A percentile compares a stretch with the other conserved stretches of the same genome.
These are phyloP conservation scores for Wickerhamomyces hampshirensis DNA, from an alignment of 805 yeast species.

Conservation along the genomic window DNA sequence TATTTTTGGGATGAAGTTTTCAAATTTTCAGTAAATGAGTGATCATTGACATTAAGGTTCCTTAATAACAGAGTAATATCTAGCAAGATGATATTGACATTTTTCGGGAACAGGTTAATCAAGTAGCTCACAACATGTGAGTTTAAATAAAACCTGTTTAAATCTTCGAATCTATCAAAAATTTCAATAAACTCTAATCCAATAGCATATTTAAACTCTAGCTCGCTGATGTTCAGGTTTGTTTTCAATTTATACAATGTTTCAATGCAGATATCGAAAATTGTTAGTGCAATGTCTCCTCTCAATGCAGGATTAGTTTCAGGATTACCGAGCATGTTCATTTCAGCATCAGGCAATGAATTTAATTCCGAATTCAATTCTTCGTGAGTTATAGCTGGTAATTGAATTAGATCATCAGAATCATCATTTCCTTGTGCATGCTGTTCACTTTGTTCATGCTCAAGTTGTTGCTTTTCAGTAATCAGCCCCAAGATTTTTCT, in stretches of 20 bases:
- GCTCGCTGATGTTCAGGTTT: constrained; percentile 16
- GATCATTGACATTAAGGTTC: constrained; percentile 34
- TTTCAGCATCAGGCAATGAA: constrained; percentile 79
- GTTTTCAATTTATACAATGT: constrained; percentile 28
- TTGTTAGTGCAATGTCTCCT: constrained; percentile 67
- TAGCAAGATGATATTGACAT: constrained; percentile 36
- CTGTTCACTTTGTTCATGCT: constrained; percentile 33
- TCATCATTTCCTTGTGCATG: constrained; percentile 24
- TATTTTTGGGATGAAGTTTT: constrained; percentile 70
- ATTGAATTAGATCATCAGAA: constrained; percentile 27
- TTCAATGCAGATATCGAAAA: constrained; percentile 63
- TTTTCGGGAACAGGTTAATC: constrained; percentile 35
- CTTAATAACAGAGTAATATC: constrained; percentile 70
- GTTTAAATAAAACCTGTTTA: constrained; percentile 65
- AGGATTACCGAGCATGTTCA: constrained; percentile 79
- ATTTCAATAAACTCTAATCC: constrained; percentile 45
- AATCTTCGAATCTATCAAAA: constrained; percentile 64
- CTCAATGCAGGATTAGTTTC: constrained; percentile 75
- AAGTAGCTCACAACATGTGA: constrained; percentile 58
- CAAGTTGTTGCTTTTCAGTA: constrained; percentile 64
- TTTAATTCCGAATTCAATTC: constrained; percentile 58
- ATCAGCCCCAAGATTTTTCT: constrained; percentile 76
- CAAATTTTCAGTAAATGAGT: constrained; percentile 51
- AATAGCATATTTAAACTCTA: constrained; percentile 34
- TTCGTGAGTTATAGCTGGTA: constrained; percentile 47